Base-by-base conservation (phyloP, 2,329 filamentous ascomycete species). In the Apiospora arundinis region DNA sequence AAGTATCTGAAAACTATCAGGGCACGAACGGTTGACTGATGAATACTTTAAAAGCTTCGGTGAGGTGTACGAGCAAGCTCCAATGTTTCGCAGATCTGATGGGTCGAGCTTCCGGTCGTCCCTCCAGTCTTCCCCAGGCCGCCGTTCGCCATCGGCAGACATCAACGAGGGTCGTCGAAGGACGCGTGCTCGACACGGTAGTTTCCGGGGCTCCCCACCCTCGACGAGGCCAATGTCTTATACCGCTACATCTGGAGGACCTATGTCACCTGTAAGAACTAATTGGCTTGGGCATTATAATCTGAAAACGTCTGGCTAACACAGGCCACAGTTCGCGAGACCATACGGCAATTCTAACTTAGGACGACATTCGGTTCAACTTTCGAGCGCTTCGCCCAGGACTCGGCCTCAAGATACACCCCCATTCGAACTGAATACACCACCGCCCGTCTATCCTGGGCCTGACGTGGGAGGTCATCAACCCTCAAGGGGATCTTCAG, bases 131-230 rank as follows among this genome's bases (percentile, higher is more conserved):
- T 70, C 40, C 9, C 69, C 52, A 2, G 70, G 71, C 9, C 70
- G 75, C 9, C 70, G 75, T 18, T 80, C 80, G 56, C 79, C 80
- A 18, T 74, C 77, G 4, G 72, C 68, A 42, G 78, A 81, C 14
- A 60, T 71, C 48, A 73, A 75, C 49, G 78, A 80, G n/a, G 73
- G 72, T 37, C 77, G 79, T 49, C 77, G 79, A 44, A 77, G 80
- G 68, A 73, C 75, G 65, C 78, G 79, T 25, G 72, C 77, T 56
- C 78, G 79, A 23, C 75, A 77, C 66, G 76, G 76, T 14, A 74
- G 76, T 70, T 69, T 75, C 8, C 77, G 79, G 44, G 74, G 75
- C 44, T 76, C 75, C 56, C 74, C 77, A 16, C 74, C 75, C 25
- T 74, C 74, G 21, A 72, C 70, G 69, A 74, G 75, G n/a, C 60